Percentiles rank a stretch among this genome's conserved stretches.
Conservation (phyloP, 768 basidiomycete species). For the Galerina sulciceps region DNA sequence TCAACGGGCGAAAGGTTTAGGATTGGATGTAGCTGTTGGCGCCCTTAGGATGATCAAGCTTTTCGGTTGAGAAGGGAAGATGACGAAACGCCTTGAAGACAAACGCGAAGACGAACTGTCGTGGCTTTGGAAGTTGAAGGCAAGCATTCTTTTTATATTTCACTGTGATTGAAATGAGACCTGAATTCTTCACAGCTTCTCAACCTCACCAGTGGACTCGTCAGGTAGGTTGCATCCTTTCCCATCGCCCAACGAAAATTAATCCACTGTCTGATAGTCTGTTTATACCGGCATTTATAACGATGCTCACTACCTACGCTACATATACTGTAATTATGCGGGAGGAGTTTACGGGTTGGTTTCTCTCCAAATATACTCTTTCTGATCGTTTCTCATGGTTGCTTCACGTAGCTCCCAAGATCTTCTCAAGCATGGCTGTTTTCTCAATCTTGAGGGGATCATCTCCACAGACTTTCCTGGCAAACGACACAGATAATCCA, state of each 20-base stretch:
- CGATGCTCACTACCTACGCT: not conserved
- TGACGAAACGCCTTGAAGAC: conserved; percentile 52
- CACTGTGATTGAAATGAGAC: too few relatives aligned
- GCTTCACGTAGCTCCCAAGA: not conserved
- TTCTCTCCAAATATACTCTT: not conserved
- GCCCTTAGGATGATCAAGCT: conserved; percentile 74
- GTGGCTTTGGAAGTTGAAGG: conserved; percentile 52
- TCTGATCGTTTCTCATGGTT: not conserved
- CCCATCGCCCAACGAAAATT: too few relatives aligned
- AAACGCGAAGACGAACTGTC: conserved; percentile 68
- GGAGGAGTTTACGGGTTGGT: not conserved
- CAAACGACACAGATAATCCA: not conserved
- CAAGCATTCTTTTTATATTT: conserved; percentile 1
- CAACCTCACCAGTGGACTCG: not conserved
- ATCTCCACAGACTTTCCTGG: not conserved
- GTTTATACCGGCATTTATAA: not conserved
- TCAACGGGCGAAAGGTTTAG: not conserved
- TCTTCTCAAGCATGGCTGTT: conserved; percentile 5
- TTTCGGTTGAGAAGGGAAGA: conserved; percentile 70
- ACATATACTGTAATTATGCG: not conserved
- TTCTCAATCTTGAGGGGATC: not conserved
- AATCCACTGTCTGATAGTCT: too few relatives aligned
- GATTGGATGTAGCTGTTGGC: conserved; percentile 46
- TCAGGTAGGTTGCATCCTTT: too few relatives aligned
- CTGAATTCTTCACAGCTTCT: not conserved